These are phyloP conservation scores for Trametes gibbosa DNA, from an alignment of 768 basidiomycete genomes.

Conservation along the genomic window DNA sequence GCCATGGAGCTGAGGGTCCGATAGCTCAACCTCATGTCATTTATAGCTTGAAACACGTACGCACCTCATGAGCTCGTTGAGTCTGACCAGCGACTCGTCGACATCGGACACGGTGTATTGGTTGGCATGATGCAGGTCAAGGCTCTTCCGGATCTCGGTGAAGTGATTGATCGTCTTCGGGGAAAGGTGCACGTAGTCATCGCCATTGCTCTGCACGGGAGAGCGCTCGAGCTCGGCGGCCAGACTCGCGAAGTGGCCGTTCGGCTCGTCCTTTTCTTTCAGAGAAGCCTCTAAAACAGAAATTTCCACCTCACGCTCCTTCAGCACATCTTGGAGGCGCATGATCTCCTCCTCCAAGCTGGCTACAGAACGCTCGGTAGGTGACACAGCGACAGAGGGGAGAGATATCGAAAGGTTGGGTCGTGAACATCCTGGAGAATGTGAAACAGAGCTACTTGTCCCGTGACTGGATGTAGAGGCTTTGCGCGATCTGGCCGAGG, in stretches of 20 bases:
- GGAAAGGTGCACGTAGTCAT: conserved; percentile 45
- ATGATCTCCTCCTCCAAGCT: conserved; percentile 95
- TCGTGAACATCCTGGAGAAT: conserved; percentile 50
- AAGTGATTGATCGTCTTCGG: conserved; percentile 74
- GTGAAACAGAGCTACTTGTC: conserved; percentile 63
- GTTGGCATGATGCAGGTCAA: conserved; percentile 45
- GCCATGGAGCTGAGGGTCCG: conserved; percentile 79
- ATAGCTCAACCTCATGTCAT: not conserved
- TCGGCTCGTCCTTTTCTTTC: conserved; percentile 34
- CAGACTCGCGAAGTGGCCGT: not conserved
- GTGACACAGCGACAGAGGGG: conserved; percentile 34
- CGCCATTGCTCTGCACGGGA: conserved; percentile 23
- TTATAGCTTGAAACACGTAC: conserved; percentile 28
- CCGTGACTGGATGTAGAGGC: conserved; percentile 74
- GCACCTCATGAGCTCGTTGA: conserved; percentile 92
- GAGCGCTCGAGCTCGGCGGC: conserved; percentile 1
- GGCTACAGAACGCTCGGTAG: conserved; percentile 70
- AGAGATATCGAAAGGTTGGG: conserved; percentile 61
- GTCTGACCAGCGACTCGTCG: conserved; percentile 72
- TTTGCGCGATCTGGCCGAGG: conserved; percentile 84
- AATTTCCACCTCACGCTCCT: conserved; percentile 92
- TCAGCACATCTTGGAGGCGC: conserved; percentile 89
- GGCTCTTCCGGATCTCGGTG: conserved; percentile 65
- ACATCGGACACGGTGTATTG: conserved; percentile 36
- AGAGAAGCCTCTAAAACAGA: conserved; percentile 59